Conservation (phyloP, 2,329 filamentous ascomycete genomes). For the Leptographium wingfieldii region DNA sequence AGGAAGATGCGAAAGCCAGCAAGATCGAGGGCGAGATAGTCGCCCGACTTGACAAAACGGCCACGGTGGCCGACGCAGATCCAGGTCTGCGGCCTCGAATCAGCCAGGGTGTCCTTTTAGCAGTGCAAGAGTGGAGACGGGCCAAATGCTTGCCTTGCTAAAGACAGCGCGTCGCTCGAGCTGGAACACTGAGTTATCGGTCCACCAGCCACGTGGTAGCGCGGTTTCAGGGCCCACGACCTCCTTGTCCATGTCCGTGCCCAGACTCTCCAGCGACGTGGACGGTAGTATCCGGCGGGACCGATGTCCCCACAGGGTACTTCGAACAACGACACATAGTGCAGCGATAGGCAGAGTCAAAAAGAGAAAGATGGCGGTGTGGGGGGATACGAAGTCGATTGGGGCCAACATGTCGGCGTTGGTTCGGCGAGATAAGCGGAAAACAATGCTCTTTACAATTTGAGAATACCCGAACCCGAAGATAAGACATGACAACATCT, state of each 20-base stretch:
- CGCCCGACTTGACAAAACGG: conserved; percentile 1
- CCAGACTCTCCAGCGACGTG: not conserved
- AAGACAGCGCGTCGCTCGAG: conserved; percentile 3
- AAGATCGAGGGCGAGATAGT: not conserved
- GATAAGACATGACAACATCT: not conserved
- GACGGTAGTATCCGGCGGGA: not conserved
- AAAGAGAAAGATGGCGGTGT: not conserved
- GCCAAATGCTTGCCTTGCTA: not conserved
- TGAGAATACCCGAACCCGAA: not conserved
- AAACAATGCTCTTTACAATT: not conserved
- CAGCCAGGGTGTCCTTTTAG: not conserved
- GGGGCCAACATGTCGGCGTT: not conserved
- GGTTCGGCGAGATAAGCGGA: not conserved
- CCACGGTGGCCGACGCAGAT: conserved; percentile 1
- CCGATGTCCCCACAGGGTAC: not conserved
- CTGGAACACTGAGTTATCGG: not conserved
- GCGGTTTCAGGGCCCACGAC: not conserved
- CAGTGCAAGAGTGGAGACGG: not conserved
- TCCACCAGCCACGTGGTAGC: not conserved
- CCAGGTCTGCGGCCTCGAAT: not conserved
- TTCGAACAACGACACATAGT: not conserved
- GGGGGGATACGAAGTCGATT: not conserved
- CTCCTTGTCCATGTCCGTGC: not conserved
- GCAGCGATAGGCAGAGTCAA: not conserved
- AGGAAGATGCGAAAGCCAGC: conserved; percentile 1